A percentile compares a stretch with the other conserved stretches of the same genome.
These are phyloP conservation scores for Solanum medicagineum DNA, from an alignment of 257 asterid species.

Conservation along the genomic window DNA sequence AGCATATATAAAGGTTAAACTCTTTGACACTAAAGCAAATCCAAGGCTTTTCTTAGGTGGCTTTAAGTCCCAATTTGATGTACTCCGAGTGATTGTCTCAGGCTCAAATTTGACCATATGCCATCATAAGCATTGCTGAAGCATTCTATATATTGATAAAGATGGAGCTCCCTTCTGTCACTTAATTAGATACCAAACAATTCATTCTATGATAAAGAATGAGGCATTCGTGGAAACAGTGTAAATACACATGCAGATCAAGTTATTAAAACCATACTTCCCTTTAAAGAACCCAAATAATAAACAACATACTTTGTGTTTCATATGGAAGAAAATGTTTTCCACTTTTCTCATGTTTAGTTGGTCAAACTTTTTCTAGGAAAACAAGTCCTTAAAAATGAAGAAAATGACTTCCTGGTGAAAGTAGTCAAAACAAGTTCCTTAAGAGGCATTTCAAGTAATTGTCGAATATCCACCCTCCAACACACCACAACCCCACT, in stretches of 20 bases:
- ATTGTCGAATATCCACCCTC: not conserved
- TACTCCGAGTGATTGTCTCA: not conserved
- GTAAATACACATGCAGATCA: not conserved
- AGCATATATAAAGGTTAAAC: not conserved
- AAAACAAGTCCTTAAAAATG: not conserved
- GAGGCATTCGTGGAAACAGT: not conserved
- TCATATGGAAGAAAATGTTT: not conserved
- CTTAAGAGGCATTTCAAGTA: not conserved
- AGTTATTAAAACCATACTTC: not conserved
- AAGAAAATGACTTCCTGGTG: not conserved
- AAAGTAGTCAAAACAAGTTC: not conserved
- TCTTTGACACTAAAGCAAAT: not conserved
- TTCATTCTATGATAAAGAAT: not conserved
- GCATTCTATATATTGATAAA: not conserved
- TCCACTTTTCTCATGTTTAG: not conserved
- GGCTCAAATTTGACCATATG: not conserved
- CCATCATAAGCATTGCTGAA: not conserved
- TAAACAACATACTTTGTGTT: not conserved
- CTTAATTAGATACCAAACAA: not conserved
- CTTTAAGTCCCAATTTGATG: not conserved
- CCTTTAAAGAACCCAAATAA: not conserved
- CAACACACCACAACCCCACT: not conserved
- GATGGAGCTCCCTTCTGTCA: not conserved
- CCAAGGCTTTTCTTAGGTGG: not conserved
- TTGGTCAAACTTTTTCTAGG: not conserved